Base-by-base conservation (phyloP, 441 rosid genomes). In the Syzygium syzygioides region DNA sequence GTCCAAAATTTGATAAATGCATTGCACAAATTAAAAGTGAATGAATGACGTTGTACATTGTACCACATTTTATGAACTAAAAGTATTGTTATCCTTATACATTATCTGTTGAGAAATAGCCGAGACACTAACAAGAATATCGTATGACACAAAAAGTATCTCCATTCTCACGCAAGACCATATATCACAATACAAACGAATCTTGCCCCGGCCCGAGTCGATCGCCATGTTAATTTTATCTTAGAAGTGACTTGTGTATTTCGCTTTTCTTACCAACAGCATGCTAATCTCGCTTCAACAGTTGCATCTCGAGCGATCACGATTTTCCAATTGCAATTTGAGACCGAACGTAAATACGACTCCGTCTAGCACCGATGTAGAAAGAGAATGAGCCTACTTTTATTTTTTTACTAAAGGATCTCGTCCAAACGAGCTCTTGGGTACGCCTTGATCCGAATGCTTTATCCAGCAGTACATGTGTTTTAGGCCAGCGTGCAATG, bases 111-210 rank as follows among this genome's bases (percentile, higher is more conserved):
- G 23, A 32, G 23, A 32, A 17, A 66, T 17, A 9, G 45, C 9
- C 18, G 6, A 34, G 23, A 17, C 32, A 9, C 20, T 0, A 3
- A 66, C 17, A 17, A 8, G 41, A 4, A 23, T 3, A 7, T 12
- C 1, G 14, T 1, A 9, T 25, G 14, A 12, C 19, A 66, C 17
- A 32, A 32, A 19, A 4, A 18, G 25, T 9, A 18, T 66, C 79
- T 66, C 34, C 23, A 34, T 18, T 9, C 45, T 9, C 0, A 4
- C 32, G 3, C 2, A 7, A 14, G 14, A 0, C 45, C 2, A 2
- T 0, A 66, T 32, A 45, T 0, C 26, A 32, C 79, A 2, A 18
- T 4, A 19, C 2, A 5, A 32, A 32, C 32, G 20, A 17, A 34
- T 66, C 14, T 32, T 18, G 23, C 11, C 6, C 1, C 3, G 1